Evolutionary conservation across 331 rosid species (phyloP), one percentile per base, ranked within the genome.

Genomic region (Saraca asoca): DNA sequence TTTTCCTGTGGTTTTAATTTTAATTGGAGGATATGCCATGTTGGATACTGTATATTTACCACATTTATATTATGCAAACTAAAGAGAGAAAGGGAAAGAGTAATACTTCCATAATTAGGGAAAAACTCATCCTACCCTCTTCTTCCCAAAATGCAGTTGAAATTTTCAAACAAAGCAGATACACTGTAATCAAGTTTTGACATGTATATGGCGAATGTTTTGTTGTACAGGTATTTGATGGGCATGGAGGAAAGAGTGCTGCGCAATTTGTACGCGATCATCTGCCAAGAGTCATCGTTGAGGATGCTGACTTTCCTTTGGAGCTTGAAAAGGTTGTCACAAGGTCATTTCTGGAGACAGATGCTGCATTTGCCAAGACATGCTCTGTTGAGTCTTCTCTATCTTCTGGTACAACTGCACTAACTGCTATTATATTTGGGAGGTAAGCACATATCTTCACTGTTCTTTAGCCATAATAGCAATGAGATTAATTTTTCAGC

Each of bases 371-470:
- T 79, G 93, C 91, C 33, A 78, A 78, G 46, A 56, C 71, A 9
- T 89, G 87, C 74, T 82, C 95, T 59, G 39, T 49, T 9, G 87
- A 85, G 56, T 70, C 96, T 67, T 77, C 89, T 58, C 68, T 73
- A 19, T 80, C 94, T 72, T 93, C 98, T 62, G 96, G 98, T 69
- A 93, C 98, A 66, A 93, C 98, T 64, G 98, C 90, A 17, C 85
- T 93, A 0, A 85, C 95, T 33, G 96, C 98, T 49, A 90, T 89
- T 81, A 81, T 93, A 75, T 88, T 84, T 53, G 94, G 96, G 75
- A 85, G 96, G 98, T 85, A 44, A 80, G 58, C 51, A 41, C 35
- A 59, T 51, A 16, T 31, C 45, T 62, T 43, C 11, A 7, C 9
- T 64, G 46, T 68, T 38, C 48, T 43, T 34, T 31, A 38, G 44